These are phyloP conservation scores for Neurospora hispaniola DNA, from an alignment of 495 filamentous ascomycete species.

Conservation along the genomic window DNA sequence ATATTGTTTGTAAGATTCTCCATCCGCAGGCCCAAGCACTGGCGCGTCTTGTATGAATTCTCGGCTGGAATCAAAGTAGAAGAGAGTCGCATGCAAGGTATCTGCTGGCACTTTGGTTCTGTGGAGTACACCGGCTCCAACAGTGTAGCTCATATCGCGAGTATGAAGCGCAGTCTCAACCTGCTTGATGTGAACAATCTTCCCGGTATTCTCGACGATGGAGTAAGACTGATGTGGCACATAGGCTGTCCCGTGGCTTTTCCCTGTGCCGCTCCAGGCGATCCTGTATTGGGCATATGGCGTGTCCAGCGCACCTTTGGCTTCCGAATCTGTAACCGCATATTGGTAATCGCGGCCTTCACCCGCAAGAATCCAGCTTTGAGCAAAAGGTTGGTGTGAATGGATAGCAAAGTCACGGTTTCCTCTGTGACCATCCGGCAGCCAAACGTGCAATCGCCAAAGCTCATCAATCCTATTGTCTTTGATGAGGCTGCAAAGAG, in stretches of 20 bases:
- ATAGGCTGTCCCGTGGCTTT: conserved; percentile 1
- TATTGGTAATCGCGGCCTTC: conserved; percentile 11
- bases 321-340: neutral
- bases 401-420: conserved; percentile 9
- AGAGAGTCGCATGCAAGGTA: conserved; percentile 12
- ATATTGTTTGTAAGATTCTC: conserved; percentile 6
- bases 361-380: conserved; percentile 21
- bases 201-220: conserved; percentile 9
- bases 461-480: conserved; percentile 16
- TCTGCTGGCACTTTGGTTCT: conserved; percentile 1
- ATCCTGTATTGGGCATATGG: conserved; percentile 12
- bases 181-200: neutral
- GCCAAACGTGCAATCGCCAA: conserved; percentile 17
- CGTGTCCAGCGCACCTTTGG: neutral
- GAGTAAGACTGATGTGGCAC: conserved; percentile 8
- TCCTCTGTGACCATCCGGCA: conserved; percentile 11
- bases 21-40: conserved; percentile 11
- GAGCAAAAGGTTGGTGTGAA: conserved; percentile 14
- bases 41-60: conserved; percentile 10
- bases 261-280: conserved; percentile 11
- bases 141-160: conserved; percentile 5
- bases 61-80: conserved; percentile 12
- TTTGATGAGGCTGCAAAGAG: conserved; percentile 17
- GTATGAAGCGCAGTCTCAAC: neutral
- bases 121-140: conserved; percentile 8